A percentile compares a stretch with the other conserved stretches of the same genome.
These are phyloP conservation scores for Xylaria cubensis DNA, from an alignment of 495 filamentous ascomycete genomes.

Conservation along the genomic window DNA sequence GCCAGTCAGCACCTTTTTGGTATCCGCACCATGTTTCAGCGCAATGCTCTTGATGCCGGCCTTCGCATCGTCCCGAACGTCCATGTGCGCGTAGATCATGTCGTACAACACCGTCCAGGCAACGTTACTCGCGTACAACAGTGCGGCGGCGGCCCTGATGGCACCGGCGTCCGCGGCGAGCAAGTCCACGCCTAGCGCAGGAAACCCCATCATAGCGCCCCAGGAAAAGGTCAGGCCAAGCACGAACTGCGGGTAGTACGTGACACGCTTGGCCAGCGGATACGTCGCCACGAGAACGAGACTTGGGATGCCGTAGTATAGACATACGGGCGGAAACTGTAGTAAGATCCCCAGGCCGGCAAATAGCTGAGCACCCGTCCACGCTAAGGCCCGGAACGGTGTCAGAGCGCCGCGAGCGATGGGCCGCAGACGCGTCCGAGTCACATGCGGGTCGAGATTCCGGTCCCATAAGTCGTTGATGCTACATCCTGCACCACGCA, in stretches of 20 bases:
- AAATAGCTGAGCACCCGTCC: slow-evolving; percentile 80
- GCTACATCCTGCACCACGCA: slow-evolving; percentile 97
- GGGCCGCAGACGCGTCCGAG: slow-evolving; percentile 83
- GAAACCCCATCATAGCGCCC: slow-evolving; percentile 97
- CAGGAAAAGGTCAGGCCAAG: slow-evolving; percentile 94
- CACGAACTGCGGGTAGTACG: slow-evolving; percentile 92
- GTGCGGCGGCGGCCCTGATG: slow-evolving; percentile 70
- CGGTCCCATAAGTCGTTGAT: slow-evolving; percentile 99
- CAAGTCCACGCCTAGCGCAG: slow-evolving; percentile 85
- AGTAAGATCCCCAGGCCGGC: slow-evolving; percentile 82
- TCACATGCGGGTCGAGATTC: slow-evolving; percentile 89
- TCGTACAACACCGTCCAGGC: slow-evolving; percentile 97
- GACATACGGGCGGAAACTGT: slow-evolving; percentile 82
- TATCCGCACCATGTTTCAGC: slow-evolving; percentile 84
- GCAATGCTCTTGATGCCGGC: slow-evolving; percentile 97
- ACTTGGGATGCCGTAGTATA: slow-evolving; percentile 88
- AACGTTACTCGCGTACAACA: slow-evolving; percentile 84
- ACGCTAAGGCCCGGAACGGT: slow-evolving; percentile 75
- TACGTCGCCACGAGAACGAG: slow-evolving; percentile 82
- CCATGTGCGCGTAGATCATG: slow-evolving; percentile 99
- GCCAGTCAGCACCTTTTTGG: slow-evolving; percentile 81
- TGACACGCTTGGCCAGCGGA: slow-evolving; percentile 91
- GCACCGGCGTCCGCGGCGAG: slow-evolving; percentile 67
- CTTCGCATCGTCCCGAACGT: slow-evolving; percentile 90
- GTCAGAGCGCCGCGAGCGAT: slow-evolving; percentile 86